Evolutionary conservation across 345 rosid species (phyloP).

Genomic region (Brassica juncea): DNA sequence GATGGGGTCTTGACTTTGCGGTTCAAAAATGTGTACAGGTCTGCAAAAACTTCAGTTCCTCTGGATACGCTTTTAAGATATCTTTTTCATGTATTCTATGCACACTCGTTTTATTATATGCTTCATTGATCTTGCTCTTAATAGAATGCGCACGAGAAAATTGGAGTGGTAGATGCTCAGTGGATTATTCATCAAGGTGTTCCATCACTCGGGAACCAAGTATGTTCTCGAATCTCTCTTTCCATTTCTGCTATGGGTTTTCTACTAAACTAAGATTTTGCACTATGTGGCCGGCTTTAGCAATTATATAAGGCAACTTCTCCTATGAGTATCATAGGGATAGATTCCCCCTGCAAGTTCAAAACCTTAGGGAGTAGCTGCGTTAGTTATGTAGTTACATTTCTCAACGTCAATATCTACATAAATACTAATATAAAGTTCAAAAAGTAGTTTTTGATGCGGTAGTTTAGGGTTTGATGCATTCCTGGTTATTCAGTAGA

Average conservation of each 20-base stretch:
- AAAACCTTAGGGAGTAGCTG: background rate
- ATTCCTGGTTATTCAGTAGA: background rate
- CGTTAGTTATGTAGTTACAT: background rate
- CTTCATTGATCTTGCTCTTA: background rate
- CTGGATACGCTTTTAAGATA: background rate
- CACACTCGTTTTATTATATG: background rate
- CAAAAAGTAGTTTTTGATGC: background rate
- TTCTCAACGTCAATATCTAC: background rate
- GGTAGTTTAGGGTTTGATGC: background rate
- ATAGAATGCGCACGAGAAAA: slow-evolving; percentile 66
- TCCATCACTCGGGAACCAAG: slow-evolving; percentile 77
- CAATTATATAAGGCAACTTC: background rate
- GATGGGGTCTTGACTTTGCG: slow-evolving; percentile 78
- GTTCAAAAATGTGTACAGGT: slow-evolving; percentile 70
- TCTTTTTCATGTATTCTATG: background rate
- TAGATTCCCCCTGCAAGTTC: background rate
- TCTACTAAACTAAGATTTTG: background rate
- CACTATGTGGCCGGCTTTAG: background rate
- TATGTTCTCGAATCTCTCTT: slow-evolving; percentile 23
- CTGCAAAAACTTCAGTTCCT: slow-evolving; percentile 17
- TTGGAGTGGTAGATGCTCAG: slow-evolving; percentile 77
- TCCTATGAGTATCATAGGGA: background rate
- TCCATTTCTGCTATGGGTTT: background rate
- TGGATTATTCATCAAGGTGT: slow-evolving; percentile 68
- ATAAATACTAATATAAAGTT: no score